Conservation (phyloP, 768 basidiomycete genomes). For the Tulasnella sp. region DNA sequence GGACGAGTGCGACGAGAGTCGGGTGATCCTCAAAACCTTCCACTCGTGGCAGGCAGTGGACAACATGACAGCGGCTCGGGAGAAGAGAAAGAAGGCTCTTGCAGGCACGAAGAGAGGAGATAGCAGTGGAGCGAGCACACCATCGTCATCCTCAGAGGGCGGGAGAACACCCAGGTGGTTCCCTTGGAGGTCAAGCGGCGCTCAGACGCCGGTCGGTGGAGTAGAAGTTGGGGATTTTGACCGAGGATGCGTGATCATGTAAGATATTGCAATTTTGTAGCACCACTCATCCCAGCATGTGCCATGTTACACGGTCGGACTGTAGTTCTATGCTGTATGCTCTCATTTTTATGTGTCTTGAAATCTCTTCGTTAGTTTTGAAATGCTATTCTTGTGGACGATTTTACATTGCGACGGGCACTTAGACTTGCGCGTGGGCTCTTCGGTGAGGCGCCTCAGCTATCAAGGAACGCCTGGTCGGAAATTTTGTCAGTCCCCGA, state of each 20-base stretch:
- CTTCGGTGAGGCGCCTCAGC: not conserved
- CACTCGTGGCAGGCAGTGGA: conserved; percentile 85
- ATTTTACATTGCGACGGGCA: not conserved
- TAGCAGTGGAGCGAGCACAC: conserved; percentile 38
- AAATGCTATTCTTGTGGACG: not conserved
- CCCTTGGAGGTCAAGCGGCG: conserved; percentile 46
- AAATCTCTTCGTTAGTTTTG: not conserved
- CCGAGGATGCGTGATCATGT: conserved; percentile 68
- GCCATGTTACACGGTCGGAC: not conserved
- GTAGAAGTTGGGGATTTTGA: conserved; percentile 34
- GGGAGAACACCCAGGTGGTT: conserved; percentile 20
- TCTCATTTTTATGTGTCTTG: not conserved
- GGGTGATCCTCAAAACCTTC: conserved; percentile 78
- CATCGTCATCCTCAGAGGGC: conserved; percentile 41
- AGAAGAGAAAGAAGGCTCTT: conserved; percentile 57
- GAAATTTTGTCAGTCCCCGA: not conserved
- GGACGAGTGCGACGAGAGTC: conserved; percentile 70
- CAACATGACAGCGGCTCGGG: conserved; percentile 56
- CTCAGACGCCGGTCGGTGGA: conserved; percentile 45
- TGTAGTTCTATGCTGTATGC: conserved; percentile 4
- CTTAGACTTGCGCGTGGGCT: not conserved
- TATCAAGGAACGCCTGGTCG: not conserved
- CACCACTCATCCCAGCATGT: not conserved
- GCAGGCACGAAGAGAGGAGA: conserved; percentile 37
- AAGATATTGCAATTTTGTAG: conserved; percentile 28